Base-by-base conservation (phyloP, 768 basidiomycete genomes). In the Suillus occidentalis region DNA sequence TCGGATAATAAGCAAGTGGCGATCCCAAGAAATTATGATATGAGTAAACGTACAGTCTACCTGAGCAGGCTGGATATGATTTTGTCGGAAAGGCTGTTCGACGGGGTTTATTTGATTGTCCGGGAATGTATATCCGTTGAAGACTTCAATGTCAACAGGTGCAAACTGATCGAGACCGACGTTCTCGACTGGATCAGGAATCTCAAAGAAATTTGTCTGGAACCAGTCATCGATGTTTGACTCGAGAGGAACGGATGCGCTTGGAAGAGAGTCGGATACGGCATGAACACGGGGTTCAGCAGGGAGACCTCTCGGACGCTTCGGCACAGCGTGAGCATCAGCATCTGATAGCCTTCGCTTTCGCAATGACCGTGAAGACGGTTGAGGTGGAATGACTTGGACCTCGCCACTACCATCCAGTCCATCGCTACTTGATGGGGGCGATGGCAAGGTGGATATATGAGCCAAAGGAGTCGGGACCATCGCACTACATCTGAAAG, bases 301-400 rank as follows among this genome's bases (percentile, higher is more conserved):
- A 9, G 64, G 40, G 4, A 74, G 65, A 34, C 63, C 67, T 14
- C 72, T 68, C 0, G 75, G 72, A n/a, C 74, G 74, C 43, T 82
- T 81, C 1, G 72, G 42, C 42, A 65, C n/a, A 1, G 47, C 40
- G 0, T 66, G 43, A 2, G 45, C 52, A 9, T 75, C 77, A 3
- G 71, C 63, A 13, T 80, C 77, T 2, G 81, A 82, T 14, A 80
- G 57, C 5, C 77, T 73, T 45, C 82, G 79, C 65, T 83, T 82
- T 55, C 64, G 66, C 1, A 68, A 69, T 64, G 60, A 47, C n/a
- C 42, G 18, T 55, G 31, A 34, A 34, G 22, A 4, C 18, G 16
- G 13, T 0, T 57, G 63, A 49, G 45, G 52, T 25, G 60, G 18
- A 7, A 65, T 8, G 3, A n/a, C 22, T 10, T 65, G n/a, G 28